phyloP scores from a whole-genome alignment of 306 rosid genomes.

The Vachellia collinsii region DNA sequence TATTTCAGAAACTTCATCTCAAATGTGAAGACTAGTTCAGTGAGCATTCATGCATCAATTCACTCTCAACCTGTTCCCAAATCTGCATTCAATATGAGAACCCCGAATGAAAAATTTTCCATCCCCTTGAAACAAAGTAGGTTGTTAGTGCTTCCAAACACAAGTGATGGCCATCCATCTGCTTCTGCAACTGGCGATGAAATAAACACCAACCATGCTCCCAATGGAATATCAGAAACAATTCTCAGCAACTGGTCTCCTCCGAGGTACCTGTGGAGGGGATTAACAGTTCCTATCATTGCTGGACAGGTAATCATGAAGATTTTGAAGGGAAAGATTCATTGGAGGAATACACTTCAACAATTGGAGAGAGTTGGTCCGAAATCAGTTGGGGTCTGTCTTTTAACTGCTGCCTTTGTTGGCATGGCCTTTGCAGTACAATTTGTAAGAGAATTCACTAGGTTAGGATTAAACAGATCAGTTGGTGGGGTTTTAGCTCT shows the following conservation, averaged over 20 bases:
- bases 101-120: slow-evolving; percentile 36
- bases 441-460: slow-evolving; percentile 91
- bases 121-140: slow-evolving; percentile 39
- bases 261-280: slow-evolving; percentile 90
- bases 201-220: slow-evolving; percentile 60
- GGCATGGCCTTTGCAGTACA: slow-evolving; percentile 99
- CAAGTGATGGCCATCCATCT: slow-evolving; percentile 64
- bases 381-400: slow-evolving; percentile 88
- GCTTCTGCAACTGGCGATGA: slow-evolving; percentile 48
- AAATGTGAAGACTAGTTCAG: slow-evolving; percentile 37
- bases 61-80: slow-evolving; percentile 41
- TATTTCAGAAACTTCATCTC: slow-evolving; percentile 54
- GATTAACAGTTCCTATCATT: slow-evolving; percentile 71
- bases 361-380: slow-evolving; percentile 97
- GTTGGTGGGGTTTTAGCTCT: slow-evolving; percentile 95
- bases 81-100: slow-evolving; percentile 39
- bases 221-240: slow-evolving; percentile 40
- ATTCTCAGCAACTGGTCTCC: slow-evolving; percentile 80
- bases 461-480: slow-evolving; percentile 88
- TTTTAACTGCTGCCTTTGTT: slow-evolving; percentile 87
- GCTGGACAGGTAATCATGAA: slow-evolving; percentile 86
- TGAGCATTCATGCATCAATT: slow-evolving; percentile 42
- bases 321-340: slow-evolving; percentile 73
- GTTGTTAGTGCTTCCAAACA: slow-evolving; percentile 54
- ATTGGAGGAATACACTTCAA: slow-evolving; percentile 89